phyloP scores from a whole-genome alignment of 495 filamentous ascomycete genomes.

The Opeltia flavorubescens region DNA sequence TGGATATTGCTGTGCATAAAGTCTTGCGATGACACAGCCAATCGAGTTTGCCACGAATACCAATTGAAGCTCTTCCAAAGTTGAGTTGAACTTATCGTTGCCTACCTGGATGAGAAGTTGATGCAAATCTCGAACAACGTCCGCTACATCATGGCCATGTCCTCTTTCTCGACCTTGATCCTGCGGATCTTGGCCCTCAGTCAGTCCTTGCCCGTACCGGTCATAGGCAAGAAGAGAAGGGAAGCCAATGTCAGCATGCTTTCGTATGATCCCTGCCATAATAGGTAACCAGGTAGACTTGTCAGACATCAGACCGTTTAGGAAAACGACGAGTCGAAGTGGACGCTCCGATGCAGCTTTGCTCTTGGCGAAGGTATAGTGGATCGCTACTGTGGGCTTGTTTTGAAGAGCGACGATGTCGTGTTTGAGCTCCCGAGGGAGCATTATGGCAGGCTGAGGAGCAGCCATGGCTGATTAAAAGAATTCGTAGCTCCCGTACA shows the following conservation, averaged over 20 bases:
- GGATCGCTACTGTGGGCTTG: conserved; percentile 20
- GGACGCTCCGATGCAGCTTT: conserved; percentile 7
- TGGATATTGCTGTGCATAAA: conserved; percentile 36
- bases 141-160: conserved; percentile 37
- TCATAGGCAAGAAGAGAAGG: conserved; percentile 47
- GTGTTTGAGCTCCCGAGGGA: conserved; percentile 12
- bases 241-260: conserved; percentile 8
- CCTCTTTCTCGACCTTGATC: conserved; percentile 28
- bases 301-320: conserved; percentile 46
- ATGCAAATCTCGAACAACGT: conserved; percentile 36
- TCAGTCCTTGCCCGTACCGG: conserved; percentile 48
- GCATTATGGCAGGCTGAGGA: conserved; percentile 12
- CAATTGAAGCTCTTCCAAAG: conserved; percentile 18
- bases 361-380: conserved; percentile 16
- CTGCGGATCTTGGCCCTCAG: conserved; percentile 36
- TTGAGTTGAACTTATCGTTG: conserved; percentile 8
- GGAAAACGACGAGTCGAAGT: conserved; percentile 37
- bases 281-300: conserved; percentile 32
- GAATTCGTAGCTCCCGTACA: background rate
- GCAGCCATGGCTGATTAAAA: conserved; percentile 2
- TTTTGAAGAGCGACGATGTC: conserved; percentile 12
- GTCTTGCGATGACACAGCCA: conserved; percentile 42
- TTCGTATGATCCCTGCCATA: conserved; percentile 27
- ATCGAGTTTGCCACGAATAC: conserved; percentile 45
- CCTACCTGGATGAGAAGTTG: conserved; percentile 32